Base-by-base conservation (phyloP, 495 filamentous ascomycete species). In the Neurospora tetrasperma region DNA sequence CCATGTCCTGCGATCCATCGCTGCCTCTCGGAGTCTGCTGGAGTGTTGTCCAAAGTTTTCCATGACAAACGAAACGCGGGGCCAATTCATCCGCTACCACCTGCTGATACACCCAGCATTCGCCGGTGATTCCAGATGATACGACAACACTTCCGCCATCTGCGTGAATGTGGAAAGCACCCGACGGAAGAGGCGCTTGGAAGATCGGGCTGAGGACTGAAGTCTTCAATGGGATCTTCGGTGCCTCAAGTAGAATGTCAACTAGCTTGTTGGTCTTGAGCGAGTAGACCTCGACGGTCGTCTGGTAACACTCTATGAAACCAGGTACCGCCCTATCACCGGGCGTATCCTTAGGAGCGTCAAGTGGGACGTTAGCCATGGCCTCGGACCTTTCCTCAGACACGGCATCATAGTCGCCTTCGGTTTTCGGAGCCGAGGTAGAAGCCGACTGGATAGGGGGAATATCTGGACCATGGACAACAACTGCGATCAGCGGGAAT, bases 31-130 rank as follows among this genome's bases (percentile, higher is more conserved):
- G 79, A 8, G 78, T 72, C 39, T 87, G 84, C 77, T 94, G 91
- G 27, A 95, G 84, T 27, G 87, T 89, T 1, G 94, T 97, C 94
- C 94, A 97, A 8, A 93, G 83, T 80, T 97, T 97, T 7, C 91
- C 94, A 42, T 94, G 81, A 77, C 87, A 90, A 70, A 82, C 76
- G 80, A 94, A 96, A 40, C 80, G 74, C n/a, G 79, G 71, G 8
- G 78, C 72, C 7, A 76, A 72, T 16, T 84, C 82, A 76, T 78
- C 75, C 40, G 76, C 73, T 40, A 72, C 54, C 1, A 74, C 72
- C 74, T 87, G 83, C 31, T 82, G 83, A 72, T 92, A 97, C 11
- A 96, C 85, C 85, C 90, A 96, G 9, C 94, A 90, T 80, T 97
- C 94, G 11, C 94, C 94, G 69, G 92, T 97, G 18, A 85, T 84